These are phyloP conservation scores for Nannochloris sp. DNA, from an alignment of 139 green algal species.

Conservation along the genomic window DNA sequence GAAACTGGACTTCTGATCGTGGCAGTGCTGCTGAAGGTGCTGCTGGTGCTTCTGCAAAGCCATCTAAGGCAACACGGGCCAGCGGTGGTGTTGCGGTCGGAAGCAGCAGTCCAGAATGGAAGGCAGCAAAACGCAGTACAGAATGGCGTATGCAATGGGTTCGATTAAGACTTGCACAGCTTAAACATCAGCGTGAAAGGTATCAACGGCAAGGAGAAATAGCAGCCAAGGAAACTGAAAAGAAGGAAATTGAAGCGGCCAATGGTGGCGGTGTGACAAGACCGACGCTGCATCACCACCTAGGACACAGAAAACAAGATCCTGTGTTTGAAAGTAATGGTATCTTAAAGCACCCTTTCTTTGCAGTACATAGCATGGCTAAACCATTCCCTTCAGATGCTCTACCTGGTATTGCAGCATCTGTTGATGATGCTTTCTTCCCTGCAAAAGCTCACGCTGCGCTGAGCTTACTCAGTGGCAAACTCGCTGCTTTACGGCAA, in stretches of 20 bases:
- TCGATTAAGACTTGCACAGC: slow-evolving; percentile 29
- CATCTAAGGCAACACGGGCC: not conserved
- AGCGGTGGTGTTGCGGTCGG: not conserved
- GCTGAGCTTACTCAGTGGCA: slow-evolving; percentile 17
- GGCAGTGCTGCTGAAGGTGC: not conserved
- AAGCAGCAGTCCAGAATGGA: not conserved
- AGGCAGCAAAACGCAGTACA: not conserved
- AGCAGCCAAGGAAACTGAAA: not conserved
- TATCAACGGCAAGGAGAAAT: slow-evolving; percentile 8
- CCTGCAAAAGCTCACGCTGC: slow-evolving; percentile 22
- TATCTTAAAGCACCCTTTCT: slow-evolving; percentile 31
- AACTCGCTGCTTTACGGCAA: slow-evolving; percentile 15
- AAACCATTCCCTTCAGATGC: not conserved
- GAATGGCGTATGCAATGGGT: slow-evolving; percentile 43
- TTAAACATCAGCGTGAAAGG: slow-evolving; percentile 14
- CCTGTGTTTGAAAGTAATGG: not conserved
- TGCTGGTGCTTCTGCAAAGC: not conserved
- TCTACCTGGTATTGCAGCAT: not conserved
- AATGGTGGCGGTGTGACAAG: not conserved
- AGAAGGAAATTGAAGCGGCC: not conserved
- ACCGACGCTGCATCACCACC: not conserved
- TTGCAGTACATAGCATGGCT: slow-evolving; percentile 7
- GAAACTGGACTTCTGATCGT: not conserved
- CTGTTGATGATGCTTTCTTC: slow-evolving; percentile 13
- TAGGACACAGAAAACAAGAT: not conserved